Percentiles rank a stretch among this genome's conserved stretches.
Evolutionary conservation across 1,284 basidiomycete species (phyloP).

Genomic region (Ganoderma resinaceum): DNA sequence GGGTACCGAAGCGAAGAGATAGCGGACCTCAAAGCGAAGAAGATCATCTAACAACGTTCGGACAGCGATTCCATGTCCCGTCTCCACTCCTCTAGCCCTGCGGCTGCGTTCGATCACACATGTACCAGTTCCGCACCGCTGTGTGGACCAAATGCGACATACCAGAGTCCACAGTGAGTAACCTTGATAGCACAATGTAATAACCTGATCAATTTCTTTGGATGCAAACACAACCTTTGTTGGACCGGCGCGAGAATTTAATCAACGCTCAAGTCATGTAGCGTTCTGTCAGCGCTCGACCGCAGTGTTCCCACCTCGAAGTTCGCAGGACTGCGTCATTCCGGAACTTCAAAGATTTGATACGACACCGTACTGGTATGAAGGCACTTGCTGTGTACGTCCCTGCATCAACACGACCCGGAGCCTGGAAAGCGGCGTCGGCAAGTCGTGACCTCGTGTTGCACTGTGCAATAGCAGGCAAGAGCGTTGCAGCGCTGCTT

Average conservation of each 20-base stretch:
- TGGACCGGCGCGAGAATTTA: background rate
- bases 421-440: background rate
- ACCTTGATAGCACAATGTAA: background rate
- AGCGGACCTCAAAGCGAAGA: slow-evolving; percentile 54
- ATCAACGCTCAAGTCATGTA: background rate
- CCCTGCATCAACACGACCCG: background rate
- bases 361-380: background rate
- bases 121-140: background rate
- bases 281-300: background rate
- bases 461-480: background rate
- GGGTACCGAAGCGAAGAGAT: slow-evolving; percentile 70
- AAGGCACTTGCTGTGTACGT: background rate
- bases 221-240: background rate
- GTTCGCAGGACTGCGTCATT: slow-evolving; percentile 1
- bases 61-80: background rate
- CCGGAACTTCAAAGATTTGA: slow-evolving; percentile 11
- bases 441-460: background rate
- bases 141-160: background rate
- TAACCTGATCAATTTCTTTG: slow-evolving; percentile 3
- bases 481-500: background rate
- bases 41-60: slow-evolving; percentile 54
- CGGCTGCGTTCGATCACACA: background rate
- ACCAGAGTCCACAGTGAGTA: slow-evolving; percentile 2
- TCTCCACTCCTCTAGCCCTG: background rate
- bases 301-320: background rate